Percentiles rank a stretch among this genome's conserved stretches.
Conservation (phyloP, 1,139 yeast species). For the Taphrina deformans region DNA sequence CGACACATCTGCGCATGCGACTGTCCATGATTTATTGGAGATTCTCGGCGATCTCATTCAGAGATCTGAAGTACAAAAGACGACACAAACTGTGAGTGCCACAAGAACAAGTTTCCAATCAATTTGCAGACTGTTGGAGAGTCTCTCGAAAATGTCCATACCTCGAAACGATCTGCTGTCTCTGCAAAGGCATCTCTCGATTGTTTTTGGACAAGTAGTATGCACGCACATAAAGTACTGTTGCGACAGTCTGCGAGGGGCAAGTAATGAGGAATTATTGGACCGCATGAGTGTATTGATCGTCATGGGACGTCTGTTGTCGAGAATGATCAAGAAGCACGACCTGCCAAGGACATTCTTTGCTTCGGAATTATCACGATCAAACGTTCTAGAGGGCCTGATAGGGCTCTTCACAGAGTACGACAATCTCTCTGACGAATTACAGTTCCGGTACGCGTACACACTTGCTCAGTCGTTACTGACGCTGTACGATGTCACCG, state of each 20-base stretch:
- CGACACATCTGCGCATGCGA: not conserved
- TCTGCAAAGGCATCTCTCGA: not conserved
- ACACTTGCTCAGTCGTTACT: not conserved
- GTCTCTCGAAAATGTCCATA: not conserved
- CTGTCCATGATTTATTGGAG: not conserved
- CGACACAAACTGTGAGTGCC: not conserved
- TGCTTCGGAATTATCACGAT: conserved; percentile 13
- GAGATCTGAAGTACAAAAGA: not conserved
- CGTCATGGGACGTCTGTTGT: conserved; percentile 6
- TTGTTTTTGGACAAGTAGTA: not conserved
- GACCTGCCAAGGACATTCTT: not conserved
- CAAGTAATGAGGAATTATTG: not conserved
- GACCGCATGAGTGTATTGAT: not conserved
- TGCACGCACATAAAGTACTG: not conserved
- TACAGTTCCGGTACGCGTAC: not conserved
- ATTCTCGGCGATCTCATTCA: conserved; percentile 1
- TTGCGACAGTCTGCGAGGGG: not conserved
- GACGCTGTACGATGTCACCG: not conserved
- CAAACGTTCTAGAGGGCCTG: not conserved
- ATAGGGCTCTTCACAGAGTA: not conserved
- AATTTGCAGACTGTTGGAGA: not conserved
- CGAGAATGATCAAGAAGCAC: conserved; percentile 1
- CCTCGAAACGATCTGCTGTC: not conserved
- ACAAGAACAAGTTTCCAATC: not conserved
- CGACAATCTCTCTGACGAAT: not conserved